Evolutionary conservation across 257 asterid species (phyloP).

Genomic region (Nicotiana knightiana): DNA sequence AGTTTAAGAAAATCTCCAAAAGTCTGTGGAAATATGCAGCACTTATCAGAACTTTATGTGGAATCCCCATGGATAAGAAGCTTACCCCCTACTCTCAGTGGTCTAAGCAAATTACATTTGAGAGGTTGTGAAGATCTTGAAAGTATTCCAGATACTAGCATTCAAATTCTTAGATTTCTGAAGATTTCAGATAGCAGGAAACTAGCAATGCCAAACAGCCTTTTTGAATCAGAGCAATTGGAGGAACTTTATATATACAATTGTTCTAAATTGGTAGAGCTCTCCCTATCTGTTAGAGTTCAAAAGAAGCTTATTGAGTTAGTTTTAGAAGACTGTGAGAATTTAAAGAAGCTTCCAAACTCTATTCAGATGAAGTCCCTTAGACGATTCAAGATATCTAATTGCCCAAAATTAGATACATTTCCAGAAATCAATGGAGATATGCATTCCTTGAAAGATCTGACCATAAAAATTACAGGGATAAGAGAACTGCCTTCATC

Average conservation of each 20-base stretch:
- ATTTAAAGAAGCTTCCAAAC: background rate
- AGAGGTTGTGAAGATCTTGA: background rate
- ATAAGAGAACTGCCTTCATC: background rate
- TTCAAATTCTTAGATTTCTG: fast-evolving
- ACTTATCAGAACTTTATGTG: background rate
- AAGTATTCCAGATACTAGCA: background rate
- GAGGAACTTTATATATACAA: fast-evolving
- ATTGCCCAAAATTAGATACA: background rate
- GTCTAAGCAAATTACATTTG: background rate
- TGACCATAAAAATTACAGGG: background rate
- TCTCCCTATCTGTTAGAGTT: background rate
- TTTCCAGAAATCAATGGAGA: background rate
- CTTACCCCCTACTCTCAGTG: background rate
- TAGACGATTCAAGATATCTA: fast-evolving
- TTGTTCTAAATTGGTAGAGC: background rate
- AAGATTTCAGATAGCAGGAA: background rate
- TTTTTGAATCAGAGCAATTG: background rate
- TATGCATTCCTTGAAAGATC: fast-evolving
- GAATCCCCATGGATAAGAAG: background rate
- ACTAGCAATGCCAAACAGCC: background rate
- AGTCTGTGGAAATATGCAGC: background rate
- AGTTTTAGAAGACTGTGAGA: background rate
- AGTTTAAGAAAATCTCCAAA: background rate
- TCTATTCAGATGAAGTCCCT: background rate
- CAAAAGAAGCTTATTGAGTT: background rate